Percentiles rank a stretch among this genome's conserved stretches.
Evolutionary conservation across 768 basidiomycete genomes (phyloP).

Genomic region (Suillus luteus): DNA sequence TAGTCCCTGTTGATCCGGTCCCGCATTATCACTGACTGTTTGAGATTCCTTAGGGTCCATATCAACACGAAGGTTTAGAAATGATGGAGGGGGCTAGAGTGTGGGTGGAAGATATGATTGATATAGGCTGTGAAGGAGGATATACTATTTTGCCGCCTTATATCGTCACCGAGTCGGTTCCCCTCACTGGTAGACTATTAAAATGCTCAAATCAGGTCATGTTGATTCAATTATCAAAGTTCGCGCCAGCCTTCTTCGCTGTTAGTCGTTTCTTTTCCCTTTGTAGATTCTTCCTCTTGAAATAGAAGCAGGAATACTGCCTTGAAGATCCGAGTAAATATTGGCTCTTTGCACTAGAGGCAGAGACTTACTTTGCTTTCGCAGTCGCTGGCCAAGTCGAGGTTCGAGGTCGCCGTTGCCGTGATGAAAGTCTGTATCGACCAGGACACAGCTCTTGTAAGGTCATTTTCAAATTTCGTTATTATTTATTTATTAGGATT

Average conservation of each 20-base stretch:
- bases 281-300: not conserved
- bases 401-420: not conserved
- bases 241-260: not conserved
- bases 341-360: not conserved
- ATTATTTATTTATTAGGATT: not conserved
- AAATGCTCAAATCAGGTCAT: conserved; percentile 5
- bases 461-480: not conserved
- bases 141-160: not conserved
- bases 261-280: not conserved
- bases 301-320: not conserved
- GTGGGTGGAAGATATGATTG: not conserved
- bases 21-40: not conserved
- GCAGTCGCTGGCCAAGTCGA: not conserved
- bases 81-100: not conserved
- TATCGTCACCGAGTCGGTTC: conserved; percentile 4
- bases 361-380: not conserved
- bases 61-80: not conserved
- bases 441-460: not conserved
- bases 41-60: conserved; percentile 1
- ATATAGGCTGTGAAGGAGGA: conserved; percentile 1
- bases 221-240: not conserved
- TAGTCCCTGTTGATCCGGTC: not conserved
- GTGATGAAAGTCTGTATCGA: not conserved
- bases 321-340: not conserved
- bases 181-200: not conserved